Evolutionary conservation across 352 stramenopile species (phyloP).

Genomic region (Phytophthora pistaciae): DNA sequence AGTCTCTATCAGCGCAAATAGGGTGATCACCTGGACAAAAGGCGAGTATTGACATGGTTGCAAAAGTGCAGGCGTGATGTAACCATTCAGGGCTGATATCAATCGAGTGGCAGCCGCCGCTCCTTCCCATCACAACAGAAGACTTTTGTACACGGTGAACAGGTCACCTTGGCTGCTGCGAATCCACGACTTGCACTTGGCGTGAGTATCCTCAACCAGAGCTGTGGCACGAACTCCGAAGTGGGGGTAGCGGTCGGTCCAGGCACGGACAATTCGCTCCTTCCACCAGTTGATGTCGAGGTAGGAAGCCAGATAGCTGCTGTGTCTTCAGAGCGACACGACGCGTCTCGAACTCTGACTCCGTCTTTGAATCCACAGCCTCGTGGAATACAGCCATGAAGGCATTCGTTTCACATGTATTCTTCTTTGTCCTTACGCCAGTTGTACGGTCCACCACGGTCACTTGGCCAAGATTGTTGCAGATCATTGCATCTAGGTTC

Average conservation of each 20-base stretch:
- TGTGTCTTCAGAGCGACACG: too few relatives aligned
- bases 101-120: too few relatives aligned
- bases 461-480: background rate
- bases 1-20: background rate
- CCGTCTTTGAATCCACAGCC: too few relatives aligned
- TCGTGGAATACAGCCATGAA: too few relatives aligned
- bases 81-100: too few relatives aligned
- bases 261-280: conserved; percentile 1
- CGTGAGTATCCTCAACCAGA: conserved; percentile 6
- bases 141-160: too few relatives aligned
- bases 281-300: conserved; percentile 6
- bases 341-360: too few relatives aligned
- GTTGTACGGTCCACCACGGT: background rate
- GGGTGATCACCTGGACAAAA: background rate
- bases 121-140: too few relatives aligned
- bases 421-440: background rate
- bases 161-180: background rate
- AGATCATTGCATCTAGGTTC: background rate
- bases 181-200: conserved; percentile 9
- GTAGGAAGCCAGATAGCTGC: background rate
- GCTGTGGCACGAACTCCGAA: conserved; percentile 7
- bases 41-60: background rate
- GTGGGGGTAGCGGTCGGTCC: conserved; percentile 5
- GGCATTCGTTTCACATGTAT: conserved; percentile 1
- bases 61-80: background rate